Percentiles rank a stretch among this genome's conserved stretches.
These are phyloP conservation scores for Kodamaea jinghongensis DNA, from an alignment of 805 yeast genomes.

Conservation along the genomic window DNA sequence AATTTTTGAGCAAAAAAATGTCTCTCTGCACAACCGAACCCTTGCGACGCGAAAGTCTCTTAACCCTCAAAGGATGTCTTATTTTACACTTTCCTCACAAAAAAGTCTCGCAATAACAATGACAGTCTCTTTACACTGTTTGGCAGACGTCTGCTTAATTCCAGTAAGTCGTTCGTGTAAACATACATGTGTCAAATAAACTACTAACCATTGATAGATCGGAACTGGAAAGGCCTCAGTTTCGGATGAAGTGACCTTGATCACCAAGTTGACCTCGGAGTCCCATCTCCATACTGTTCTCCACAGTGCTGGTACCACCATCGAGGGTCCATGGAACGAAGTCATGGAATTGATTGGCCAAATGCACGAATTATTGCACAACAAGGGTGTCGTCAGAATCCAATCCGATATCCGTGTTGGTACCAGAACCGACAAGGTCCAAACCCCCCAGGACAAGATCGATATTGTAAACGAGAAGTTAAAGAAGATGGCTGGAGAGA, in stretches of 20 bases:
- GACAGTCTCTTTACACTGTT: constrained; percentile 47
- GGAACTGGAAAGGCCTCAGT: constrained; percentile 80
- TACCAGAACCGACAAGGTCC: constrained; percentile 73
- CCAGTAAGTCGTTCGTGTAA: constrained; percentile 51
- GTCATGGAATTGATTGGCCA: constrained; percentile 78
- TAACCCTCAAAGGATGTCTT: background rate
- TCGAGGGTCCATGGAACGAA: constrained; percentile 90
- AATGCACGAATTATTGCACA: constrained; percentile 69
- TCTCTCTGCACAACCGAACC: too few relatives aligned
- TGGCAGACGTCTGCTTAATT: constrained; percentile 83
- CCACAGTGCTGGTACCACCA: constrained; percentile 92
- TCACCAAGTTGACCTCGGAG: constrained; percentile 60
- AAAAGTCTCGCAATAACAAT: background rate
- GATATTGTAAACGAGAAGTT: constrained; percentile 57
- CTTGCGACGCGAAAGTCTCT: background rate
- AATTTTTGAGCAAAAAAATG: too few relatives aligned
- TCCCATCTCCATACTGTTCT: constrained; percentile 65
- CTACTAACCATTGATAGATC: constrained; percentile 39
- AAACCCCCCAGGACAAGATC: constrained; percentile 70
- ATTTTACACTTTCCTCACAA: background rate
- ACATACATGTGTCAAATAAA: background rate
- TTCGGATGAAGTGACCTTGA: constrained; percentile 72
- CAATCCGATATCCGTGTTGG: constrained; percentile 88
- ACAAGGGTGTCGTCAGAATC: constrained; percentile 67
- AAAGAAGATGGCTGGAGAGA: constrained; percentile 8